These are phyloP conservation scores for Sporisorium sorghi DNA, from an alignment of 1,284 basidiomycete species.

Conservation along the genomic window DNA sequence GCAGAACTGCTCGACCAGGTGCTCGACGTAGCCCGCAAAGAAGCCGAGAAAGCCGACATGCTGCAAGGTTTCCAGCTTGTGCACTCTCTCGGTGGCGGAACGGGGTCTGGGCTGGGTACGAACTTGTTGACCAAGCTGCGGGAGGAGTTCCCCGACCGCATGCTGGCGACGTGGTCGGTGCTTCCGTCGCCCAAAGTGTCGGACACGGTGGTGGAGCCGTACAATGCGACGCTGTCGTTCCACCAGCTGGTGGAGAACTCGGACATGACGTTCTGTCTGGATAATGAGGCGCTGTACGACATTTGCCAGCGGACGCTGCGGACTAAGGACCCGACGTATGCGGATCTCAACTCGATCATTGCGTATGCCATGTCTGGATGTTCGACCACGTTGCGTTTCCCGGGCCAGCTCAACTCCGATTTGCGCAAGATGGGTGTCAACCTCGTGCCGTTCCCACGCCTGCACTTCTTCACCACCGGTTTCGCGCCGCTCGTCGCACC, in stretches of 20 bases:
- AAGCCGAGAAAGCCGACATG: constrained; percentile 80
- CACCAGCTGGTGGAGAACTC: constrained; percentile 90
- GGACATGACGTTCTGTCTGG: constrained; percentile 88
- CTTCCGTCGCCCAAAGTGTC: constrained; percentile 93
- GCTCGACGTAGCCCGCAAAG: constrained; percentile 72
- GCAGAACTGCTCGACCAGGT: constrained; percentile 91
- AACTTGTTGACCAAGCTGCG: constrained; percentile 68
- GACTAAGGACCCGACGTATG: constrained; percentile 72
- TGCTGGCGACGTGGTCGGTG: constrained; percentile 92
- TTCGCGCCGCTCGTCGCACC: constrained; percentile 68
- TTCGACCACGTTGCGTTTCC: constrained; percentile 94
- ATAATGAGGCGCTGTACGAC: constrained; percentile 94
- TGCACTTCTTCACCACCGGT: constrained; percentile 69
- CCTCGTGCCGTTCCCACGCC: constrained; percentile 73
- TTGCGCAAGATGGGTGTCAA: constrained; percentile 93
- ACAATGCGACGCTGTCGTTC: constrained; percentile 88
- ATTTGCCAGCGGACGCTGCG: constrained; percentile 83
- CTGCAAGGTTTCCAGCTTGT: constrained; percentile 93
- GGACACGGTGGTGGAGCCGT: constrained; percentile 95
- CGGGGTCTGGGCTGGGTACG: constrained; percentile 64
- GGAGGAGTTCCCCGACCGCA: constrained; percentile 75
- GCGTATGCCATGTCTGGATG: constrained; percentile 98
- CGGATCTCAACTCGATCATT: constrained; percentile 76
- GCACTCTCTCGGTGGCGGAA: constrained; percentile 92
- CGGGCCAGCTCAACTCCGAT: constrained; percentile 93